A percentile compares a stretch with the other conserved stretches of the same genome.
phyloP scores from a whole-genome alignment of 2,329 filamentous ascomycete genomes.

The Aspergillus versicolor region DNA sequence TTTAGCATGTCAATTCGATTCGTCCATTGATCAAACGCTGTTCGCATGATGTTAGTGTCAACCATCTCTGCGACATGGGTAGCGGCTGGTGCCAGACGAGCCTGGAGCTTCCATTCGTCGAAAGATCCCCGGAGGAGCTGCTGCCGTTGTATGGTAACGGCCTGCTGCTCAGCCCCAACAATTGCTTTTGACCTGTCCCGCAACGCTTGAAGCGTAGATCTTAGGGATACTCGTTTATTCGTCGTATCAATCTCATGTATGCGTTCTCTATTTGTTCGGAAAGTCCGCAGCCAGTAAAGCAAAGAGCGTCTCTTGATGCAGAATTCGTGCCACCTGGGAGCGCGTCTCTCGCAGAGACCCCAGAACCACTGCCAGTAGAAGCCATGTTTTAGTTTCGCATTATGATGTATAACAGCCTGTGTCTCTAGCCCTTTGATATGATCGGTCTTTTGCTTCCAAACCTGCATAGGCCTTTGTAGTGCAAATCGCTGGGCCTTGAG shows the following conservation, averaged over 20 bases:
- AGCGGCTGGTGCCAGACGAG: slow-evolving; percentile 43
- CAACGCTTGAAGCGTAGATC: slow-evolving; percentile 35
- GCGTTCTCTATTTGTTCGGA: slow-evolving; percentile 40
- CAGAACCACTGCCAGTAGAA: slow-evolving; percentile 47
- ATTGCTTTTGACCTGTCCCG: slow-evolving; percentile 32
- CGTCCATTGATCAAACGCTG: slow-evolving; percentile 52
- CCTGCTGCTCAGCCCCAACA: slow-evolving; percentile 28
- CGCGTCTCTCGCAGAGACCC: slow-evolving; percentile 43
- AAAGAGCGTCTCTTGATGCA: slow-evolving; percentile 42
- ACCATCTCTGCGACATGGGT: slow-evolving; percentile 46
- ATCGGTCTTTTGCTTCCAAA: slow-evolving; percentile 51
- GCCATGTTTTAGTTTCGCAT: slow-evolving; percentile 29
- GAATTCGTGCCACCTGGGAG: slow-evolving; percentile 44
- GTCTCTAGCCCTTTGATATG: slow-evolving; percentile 36
- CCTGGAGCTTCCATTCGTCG: slow-evolving; percentile 44
- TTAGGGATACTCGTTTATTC: slow-evolving; percentile 28
- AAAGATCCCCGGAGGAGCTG: slow-evolving; percentile 38
- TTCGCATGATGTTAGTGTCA: slow-evolving; percentile 46
- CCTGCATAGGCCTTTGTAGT: slow-evolving; percentile 53
- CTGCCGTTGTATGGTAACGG: slow-evolving; percentile 30
- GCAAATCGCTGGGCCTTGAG: slow-evolving; percentile 53
- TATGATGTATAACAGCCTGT: slow-evolving; percentile 31
- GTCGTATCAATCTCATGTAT: slow-evolving; percentile 38
- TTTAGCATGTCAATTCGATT: slow-evolving; percentile 44
- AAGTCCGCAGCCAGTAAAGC: slow-evolving; percentile 40